Conservation (phyloP, 192 early-diverging fungal species). For the Coemansia asiatica region DNA sequence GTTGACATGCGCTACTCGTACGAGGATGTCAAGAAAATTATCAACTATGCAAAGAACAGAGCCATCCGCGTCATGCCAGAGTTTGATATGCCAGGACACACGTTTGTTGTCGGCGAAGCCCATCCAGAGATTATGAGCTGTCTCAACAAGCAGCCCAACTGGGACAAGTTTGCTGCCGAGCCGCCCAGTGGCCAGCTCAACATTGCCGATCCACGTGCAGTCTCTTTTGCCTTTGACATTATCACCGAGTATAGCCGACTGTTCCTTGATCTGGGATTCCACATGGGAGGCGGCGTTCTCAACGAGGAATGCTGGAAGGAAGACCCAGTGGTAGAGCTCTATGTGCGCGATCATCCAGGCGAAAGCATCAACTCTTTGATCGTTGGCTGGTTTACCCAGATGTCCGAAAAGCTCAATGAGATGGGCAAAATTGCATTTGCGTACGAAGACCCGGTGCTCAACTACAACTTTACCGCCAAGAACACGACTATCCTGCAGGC, state of each 20-base stretch:
- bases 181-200: slow-evolving; percentile 85
- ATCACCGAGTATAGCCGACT: slow-evolving; percentile 65
- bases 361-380: slow-evolving; percentile 46
- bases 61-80: slow-evolving; percentile 88
- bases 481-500: slow-evolving; percentile 65
- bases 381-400: slow-evolving; percentile 34
- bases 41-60: slow-evolving; percentile 71
- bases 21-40: slow-evolving; percentile 66
- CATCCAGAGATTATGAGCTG: slow-evolving; percentile 66
- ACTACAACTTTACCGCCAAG: slow-evolving; percentile 58
- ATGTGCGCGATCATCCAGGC: slow-evolving; percentile 47
- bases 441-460: slow-evolving; percentile 71
- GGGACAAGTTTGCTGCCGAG: slow-evolving; percentile 62
- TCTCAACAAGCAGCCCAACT: slow-evolving; percentile 61
- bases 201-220: slow-evolving; percentile 64
- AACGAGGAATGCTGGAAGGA: slow-evolving; percentile 69
- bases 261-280: slow-evolving; percentile 71
- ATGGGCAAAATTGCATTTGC: slow-evolving; percentile 65
- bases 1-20: slow-evolving; percentile 68
- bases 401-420: slow-evolving; percentile 54
- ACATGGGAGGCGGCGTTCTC: slow-evolving; percentile 73
- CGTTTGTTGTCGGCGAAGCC: slow-evolving; percentile 56
- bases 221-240: slow-evolving; percentile 63
- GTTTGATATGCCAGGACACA: slow-evolving; percentile 84
- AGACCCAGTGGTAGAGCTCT: slow-evolving; percentile 51